Evolutionary conservation across 2,329 filamentous ascomycete species (phyloP).

Genomic region (Fusarium foetens): DNA sequence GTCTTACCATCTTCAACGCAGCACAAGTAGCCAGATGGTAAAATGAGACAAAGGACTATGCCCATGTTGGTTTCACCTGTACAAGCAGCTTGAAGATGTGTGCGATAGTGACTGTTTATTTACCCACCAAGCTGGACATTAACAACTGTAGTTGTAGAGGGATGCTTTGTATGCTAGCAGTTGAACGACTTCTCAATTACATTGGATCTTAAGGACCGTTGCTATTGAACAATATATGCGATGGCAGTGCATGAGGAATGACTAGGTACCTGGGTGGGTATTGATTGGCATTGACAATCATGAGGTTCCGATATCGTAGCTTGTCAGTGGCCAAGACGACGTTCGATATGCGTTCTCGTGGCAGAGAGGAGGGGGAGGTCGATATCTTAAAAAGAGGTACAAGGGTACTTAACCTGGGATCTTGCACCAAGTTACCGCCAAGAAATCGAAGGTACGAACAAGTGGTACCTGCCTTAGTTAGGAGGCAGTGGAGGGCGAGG

Average conservation of each 20-base stretch:
- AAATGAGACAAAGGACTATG: slow-evolving; percentile 16
- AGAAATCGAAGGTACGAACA: neutral
- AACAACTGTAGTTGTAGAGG: neutral
- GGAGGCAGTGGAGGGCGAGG: neutral
- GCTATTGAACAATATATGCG: neutral
- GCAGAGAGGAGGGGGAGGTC: neutral
- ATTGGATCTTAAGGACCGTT: neutral
- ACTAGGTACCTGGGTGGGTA: neutral
- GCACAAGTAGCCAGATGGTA: slow-evolving; percentile 12
- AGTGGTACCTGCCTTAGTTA: neutral
- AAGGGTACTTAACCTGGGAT: neutral
- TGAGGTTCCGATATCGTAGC: neutral
- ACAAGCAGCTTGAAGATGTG: neutral
- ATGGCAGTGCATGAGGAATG: neutral
- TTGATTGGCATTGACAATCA: neutral
- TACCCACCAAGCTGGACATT: neutral
- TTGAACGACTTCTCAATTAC: neutral
- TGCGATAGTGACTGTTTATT: neutral
- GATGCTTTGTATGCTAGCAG: neutral
- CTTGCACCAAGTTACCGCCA: neutral
- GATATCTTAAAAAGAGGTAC: neutral
- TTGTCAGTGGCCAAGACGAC: neutral
- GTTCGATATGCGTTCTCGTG: neutral
- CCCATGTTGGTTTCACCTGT: neutral
- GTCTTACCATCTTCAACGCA: slow-evolving; percentile 2